Base-by-base conservation (phyloP, 768 basidiomycete genomes). In the Tricholoma terreum region DNA sequence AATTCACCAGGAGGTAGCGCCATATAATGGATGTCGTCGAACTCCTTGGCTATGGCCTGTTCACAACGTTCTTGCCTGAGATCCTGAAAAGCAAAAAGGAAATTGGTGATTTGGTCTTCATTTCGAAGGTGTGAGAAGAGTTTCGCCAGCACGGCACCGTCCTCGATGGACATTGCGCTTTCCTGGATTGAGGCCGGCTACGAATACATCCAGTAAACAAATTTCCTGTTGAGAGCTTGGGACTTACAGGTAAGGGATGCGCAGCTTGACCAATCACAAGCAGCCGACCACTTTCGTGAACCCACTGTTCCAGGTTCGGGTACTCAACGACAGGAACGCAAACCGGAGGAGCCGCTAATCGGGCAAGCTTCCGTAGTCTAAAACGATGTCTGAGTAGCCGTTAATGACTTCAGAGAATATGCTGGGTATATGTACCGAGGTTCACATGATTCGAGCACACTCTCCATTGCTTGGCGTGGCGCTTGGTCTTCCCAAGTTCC, bases 131-230 rank as follows among this genome's bases (percentile, higher is more conserved):
- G 82, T 4, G 82, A 80, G 71, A 87, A 86, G 6, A 87, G 74
- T 56, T 78, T 79, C 6, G 79, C 85, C 19, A 87, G 72, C 21
- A 84, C 78, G 10, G 82, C 83, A 1, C 81, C 82, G 60, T 86
- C 86, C 68, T 87, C 86, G n/a, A 87, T 65, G 1, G 77, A 74
- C 66, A 85, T 78, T 5, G 77, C 78, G 2, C 67, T 71, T 6
- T 73, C 71, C 63, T 86, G 83, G 21, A 78, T 73, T 0, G 78
- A 77, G 11, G 80, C 80, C 10, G 79, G 77, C 84, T 85, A 48
- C 8, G 34, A 7, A 35, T 35, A 9, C 34, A 10, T 10, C 12
- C 1, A 4, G 4, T 30, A 17, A 31, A 27, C 21, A 21, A 30
- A 50, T 3, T 56, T 5, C 58, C 54, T 19, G 19, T 9, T 42